Conservation (phyloP, 495 filamentous ascomycete genomes). For the Chlorociboria aeruginascens region DNA sequence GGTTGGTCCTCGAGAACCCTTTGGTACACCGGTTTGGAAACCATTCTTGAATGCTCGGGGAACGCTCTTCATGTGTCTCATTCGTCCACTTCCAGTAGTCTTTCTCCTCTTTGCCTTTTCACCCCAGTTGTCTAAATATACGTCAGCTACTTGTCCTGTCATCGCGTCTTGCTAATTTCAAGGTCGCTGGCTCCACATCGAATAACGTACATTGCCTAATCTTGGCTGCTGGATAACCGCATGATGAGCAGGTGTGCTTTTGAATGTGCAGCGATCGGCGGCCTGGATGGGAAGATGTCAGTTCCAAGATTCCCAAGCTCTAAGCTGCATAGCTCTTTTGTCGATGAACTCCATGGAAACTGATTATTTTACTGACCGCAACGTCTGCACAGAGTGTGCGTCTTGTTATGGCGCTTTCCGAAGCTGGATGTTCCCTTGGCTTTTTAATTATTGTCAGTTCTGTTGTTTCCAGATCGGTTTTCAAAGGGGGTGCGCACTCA, state of each 20-base stretch:
- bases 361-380: slow-evolving; percentile 63
- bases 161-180: slow-evolving; percentile 4
- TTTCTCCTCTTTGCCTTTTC: slow-evolving; percentile 99
- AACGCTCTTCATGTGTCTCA: slow-evolving; percentile 82
- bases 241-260: slow-evolving; percentile 95
- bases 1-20: slow-evolving; percentile 61
- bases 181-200: background rate
- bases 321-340: background rate
- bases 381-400: slow-evolving; percentile 97
- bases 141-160: slow-evolving; percentile 13
- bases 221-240: slow-evolving; percentile 95
- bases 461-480: slow-evolving; percentile 1
- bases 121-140: slow-evolving; percentile 79
- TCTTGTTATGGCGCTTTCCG: slow-evolving; percentile 98
- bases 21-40: slow-evolving; percentile 82
- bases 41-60: slow-evolving; percentile 89
- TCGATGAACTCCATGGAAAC: background rate
- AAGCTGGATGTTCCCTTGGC: slow-evolving; percentile 93
- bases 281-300: slow-evolving; percentile 40
- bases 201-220: slow-evolving; percentile 87
- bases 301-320: background rate
- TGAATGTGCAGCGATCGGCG: slow-evolving; percentile 97
- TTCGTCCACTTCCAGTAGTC: slow-evolving; percentile 91
- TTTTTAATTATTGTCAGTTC: slow-evolving; percentile 8
- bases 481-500: slow-evolving; percentile 43